A percentile compares a stretch with the other conserved stretches of the same genome.
Evolutionary conservation across 495 filamentous ascomycete species (phyloP).

Genomic region (Letharia columbiana): DNA sequence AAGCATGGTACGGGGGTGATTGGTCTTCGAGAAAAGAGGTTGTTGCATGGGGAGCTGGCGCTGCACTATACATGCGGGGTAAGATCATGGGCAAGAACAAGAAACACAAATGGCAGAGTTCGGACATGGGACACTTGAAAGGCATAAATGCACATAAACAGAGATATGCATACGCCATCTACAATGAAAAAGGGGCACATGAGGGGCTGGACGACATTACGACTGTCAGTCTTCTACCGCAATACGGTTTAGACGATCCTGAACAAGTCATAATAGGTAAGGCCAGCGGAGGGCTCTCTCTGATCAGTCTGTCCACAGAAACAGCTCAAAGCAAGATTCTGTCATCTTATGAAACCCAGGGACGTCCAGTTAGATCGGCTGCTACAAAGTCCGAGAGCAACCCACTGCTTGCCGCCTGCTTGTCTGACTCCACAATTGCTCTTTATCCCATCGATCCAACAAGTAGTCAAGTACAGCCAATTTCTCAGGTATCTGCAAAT

Average conservation of each 20-base stretch:
- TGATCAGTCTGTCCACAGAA: slow-evolving; percentile 26
- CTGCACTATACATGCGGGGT: slow-evolving; percentile 44
- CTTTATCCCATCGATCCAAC: slow-evolving; percentile 38
- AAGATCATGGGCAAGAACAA: slow-evolving; percentile 26
- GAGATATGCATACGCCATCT: slow-evolving; percentile 39
- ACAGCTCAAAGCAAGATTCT: slow-evolving; percentile 17
- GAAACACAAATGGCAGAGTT: slow-evolving; percentile 11
- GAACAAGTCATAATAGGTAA: slow-evolving; percentile 37
- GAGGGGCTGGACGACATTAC: slow-evolving; percentile 60
- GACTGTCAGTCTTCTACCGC: slow-evolving; percentile 44
- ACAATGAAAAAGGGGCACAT: slow-evolving; percentile 40
- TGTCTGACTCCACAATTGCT: slow-evolving; percentile 36
- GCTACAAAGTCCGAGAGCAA: slow-evolving; percentile 18
- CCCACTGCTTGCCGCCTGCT: slow-evolving; percentile 38
- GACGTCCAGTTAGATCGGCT: slow-evolving; percentile 22
- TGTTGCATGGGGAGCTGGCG: slow-evolving; percentile 54
- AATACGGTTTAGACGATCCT: slow-evolving; percentile 29
- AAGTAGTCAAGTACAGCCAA: slow-evolving; percentile 31
- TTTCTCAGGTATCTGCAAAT: slow-evolving; percentile 33
- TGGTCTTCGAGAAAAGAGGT: slow-evolving; percentile 51
- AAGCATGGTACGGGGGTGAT: slow-evolving; percentile 40
- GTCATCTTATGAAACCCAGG: slow-evolving; percentile 22
- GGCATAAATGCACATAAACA: slow-evolving; percentile 26
- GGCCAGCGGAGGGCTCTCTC: slow-evolving; percentile 37
- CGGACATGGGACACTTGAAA: slow-evolving; percentile 19